Conservation (phyloP, 305 asterid genomes). For the Fraxinus xanthoxyloides region DNA sequence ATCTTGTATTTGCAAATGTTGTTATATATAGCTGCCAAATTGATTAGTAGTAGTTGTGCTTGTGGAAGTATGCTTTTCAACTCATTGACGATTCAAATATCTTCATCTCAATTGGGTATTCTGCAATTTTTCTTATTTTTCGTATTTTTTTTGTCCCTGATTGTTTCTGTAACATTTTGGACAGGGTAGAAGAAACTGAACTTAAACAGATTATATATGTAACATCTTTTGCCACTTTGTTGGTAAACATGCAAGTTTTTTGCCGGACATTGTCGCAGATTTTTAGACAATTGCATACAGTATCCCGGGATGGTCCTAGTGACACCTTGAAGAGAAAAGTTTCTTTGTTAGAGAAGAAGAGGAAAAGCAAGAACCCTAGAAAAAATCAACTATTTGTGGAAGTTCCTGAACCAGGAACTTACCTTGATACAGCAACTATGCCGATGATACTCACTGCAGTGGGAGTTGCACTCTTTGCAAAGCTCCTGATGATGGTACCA, state of each 20-base stretch:
- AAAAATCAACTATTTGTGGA: constrained; percentile 58
- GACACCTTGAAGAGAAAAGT: constrained; percentile 63
- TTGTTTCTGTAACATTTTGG: not conserved
- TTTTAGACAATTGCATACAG: constrained; percentile 51
- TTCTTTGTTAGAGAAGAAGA: constrained; percentile 49
- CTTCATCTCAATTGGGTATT: not conserved
- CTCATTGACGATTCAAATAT: not conserved
- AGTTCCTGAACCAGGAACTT: constrained; percentile 73
- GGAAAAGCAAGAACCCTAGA: constrained; percentile 42
- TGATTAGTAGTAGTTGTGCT: not conserved
- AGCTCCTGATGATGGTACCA: constrained; percentile 83
- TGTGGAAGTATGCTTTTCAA: not conserved
- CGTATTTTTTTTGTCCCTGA: not conserved
- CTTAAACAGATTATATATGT: not conserved
- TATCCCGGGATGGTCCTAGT: constrained; percentile 56
- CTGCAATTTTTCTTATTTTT: constrained; percentile 6
- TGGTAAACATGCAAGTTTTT: constrained; percentile 37
- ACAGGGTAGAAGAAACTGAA: constrained; percentile 7
- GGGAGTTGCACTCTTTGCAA: constrained; percentile 71
- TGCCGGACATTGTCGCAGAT: constrained; percentile 32
- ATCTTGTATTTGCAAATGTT: not conserved
- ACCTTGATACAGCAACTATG: constrained; percentile 77
- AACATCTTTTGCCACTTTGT: not conserved
- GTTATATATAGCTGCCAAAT: not conserved
- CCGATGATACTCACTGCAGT: constrained; percentile 76